phyloP scores from a whole-genome alignment of 2,329 filamentous ascomycete species.

The Uncinocarpus reesii region DNA sequence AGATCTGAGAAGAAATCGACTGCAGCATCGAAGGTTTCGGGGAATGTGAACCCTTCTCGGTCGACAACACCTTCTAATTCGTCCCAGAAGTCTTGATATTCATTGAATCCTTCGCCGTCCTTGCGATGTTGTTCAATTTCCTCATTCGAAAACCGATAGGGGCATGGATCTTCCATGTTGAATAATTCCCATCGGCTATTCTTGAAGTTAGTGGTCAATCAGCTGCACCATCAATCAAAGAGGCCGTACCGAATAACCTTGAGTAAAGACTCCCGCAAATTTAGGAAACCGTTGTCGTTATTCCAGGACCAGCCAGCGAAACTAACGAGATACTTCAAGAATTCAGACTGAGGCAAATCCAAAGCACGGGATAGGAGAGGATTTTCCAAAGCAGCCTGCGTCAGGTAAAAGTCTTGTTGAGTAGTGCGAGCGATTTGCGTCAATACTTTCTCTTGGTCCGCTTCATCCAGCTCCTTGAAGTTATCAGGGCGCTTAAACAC shows the following conservation, averaged over 20 bases:
- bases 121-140: slow-evolving; percentile 11
- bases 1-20: slow-evolving; percentile 14
- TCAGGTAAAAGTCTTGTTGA: slow-evolving; percentile 3
- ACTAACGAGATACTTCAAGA: slow-evolving; percentile 18
- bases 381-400: slow-evolving; percentile 8
- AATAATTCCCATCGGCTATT: slow-evolving; percentile 11
- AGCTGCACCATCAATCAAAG: background rate
- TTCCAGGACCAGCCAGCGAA: slow-evolving; percentile 24
- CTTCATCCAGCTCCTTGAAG: slow-evolving; percentile 16
- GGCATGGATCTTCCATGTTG: background rate
- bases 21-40: slow-evolving; percentile 13
- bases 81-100: slow-evolving; percentile 16
- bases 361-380: slow-evolving; percentile 9
- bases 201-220: background rate
- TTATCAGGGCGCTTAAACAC: slow-evolving; percentile 21
- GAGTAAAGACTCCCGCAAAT: slow-evolving; percentile 24
- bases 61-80: slow-evolving; percentile 6
- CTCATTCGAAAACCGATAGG: slow-evolving; percentile 13
- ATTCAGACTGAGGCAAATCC: slow-evolving; percentile 14
- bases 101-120: slow-evolving; percentile 12
- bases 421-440: slow-evolving; percentile 3
- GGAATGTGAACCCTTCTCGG: slow-evolving; percentile 8
- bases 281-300: slow-evolving; percentile 21
- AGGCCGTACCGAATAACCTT: slow-evolving; percentile 23
- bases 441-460: slow-evolving; percentile 2